Conservation (phyloP, 108 stramenopile genomes). For the Skeletonema marinoi region DNA sequence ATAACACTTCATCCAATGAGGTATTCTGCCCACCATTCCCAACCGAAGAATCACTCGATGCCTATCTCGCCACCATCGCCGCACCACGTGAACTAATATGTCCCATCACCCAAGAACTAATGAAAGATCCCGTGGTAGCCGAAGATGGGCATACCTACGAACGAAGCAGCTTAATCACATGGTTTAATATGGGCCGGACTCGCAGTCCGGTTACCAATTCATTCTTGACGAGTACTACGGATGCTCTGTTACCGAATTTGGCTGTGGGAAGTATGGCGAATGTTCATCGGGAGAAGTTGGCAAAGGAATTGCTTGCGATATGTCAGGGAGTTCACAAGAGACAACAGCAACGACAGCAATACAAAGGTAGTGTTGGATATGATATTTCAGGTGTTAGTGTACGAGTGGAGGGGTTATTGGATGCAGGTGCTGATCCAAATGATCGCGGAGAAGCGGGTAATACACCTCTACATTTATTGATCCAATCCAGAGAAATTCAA, state of each 20-base stretch:
- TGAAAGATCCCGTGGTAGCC: constrained; percentile 56
- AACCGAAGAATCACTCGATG: constrained; percentile 31
- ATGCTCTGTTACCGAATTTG: constrained; percentile 26
- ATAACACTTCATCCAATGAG: not conserved
- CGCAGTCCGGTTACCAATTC: constrained; percentile 48
- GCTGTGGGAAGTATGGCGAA: constrained; percentile 38
- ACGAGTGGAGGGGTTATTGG: constrained; percentile 43
- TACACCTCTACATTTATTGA: constrained; percentile 45
- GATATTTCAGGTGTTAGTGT: constrained; percentile 10
- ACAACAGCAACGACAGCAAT: not conserved
- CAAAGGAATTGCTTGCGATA: constrained; percentile 14
- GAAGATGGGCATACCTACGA: constrained; percentile 66
- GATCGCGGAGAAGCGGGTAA: constrained; percentile 27
- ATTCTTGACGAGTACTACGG: constrained; percentile 18
- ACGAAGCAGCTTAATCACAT: constrained; percentile 35
- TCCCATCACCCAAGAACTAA: constrained; percentile 49
- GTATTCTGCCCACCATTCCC: constrained; percentile 27
- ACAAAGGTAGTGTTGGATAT: not conserved
- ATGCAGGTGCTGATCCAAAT: constrained; percentile 48
- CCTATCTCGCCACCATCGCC: constrained; percentile 36
- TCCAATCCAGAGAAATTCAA: constrained; percentile 30
- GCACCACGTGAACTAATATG: constrained; percentile 35
- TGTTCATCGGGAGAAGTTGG: constrained; percentile 41
- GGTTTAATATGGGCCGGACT: constrained; percentile 37
- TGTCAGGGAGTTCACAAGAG: constrained; percentile 27